A percentile compares a stretch with the other conserved stretches of the same genome.
phyloP scores from a whole-genome alignment of 176 grass and related monocot species.

The Poa annua region DNA sequence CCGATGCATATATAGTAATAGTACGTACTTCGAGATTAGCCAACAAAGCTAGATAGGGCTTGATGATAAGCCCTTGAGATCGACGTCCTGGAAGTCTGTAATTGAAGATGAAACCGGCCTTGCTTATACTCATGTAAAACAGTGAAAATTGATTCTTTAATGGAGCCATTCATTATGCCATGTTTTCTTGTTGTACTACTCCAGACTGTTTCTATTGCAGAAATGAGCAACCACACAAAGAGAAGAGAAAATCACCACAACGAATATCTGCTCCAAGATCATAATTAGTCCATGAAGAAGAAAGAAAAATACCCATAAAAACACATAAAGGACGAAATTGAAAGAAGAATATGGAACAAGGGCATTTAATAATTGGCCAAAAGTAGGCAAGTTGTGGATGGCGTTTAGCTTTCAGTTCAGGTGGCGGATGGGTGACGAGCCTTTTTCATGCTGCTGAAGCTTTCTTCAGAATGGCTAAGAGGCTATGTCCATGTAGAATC shows the following conservation, averaged over 20 bases:
- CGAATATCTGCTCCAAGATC: conserved; percentile 35
- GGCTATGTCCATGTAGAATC: conserved; percentile 41
- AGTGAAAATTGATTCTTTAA: conserved; percentile 17
- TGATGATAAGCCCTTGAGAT: conserved; percentile 29
- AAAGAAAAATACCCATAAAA: background rate
- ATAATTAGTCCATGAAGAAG: conserved; percentile 40
- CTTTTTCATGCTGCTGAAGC: conserved; percentile 34
- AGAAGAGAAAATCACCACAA: conserved; percentile 32
- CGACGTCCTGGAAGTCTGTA: conserved; percentile 5
- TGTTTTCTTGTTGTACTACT: background rate
- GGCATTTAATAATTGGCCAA: conserved; percentile 55
- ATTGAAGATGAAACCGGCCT: conserved; percentile 20
- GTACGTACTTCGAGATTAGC: conserved; percentile 20
- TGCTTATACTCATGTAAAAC: conserved; percentile 34
- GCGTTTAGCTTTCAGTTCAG: conserved; percentile 53
- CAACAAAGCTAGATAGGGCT: conserved; percentile 28
- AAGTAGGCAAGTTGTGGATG: conserved; percentile 50
- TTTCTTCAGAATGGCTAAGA: conserved; percentile 48
- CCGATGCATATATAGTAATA: background rate
- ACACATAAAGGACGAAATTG: conserved; percentile 1
- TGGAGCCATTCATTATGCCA: conserved; percentile 25
- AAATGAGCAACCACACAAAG: conserved; percentile 4
- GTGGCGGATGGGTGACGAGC: conserved; percentile 14
- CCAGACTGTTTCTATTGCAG: background rate
- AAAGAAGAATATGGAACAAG: conserved; percentile 23